Evolutionary conservation across 768 basidiomycete species (phyloP).

Genomic region (Pulveroboletus frians): DNA sequence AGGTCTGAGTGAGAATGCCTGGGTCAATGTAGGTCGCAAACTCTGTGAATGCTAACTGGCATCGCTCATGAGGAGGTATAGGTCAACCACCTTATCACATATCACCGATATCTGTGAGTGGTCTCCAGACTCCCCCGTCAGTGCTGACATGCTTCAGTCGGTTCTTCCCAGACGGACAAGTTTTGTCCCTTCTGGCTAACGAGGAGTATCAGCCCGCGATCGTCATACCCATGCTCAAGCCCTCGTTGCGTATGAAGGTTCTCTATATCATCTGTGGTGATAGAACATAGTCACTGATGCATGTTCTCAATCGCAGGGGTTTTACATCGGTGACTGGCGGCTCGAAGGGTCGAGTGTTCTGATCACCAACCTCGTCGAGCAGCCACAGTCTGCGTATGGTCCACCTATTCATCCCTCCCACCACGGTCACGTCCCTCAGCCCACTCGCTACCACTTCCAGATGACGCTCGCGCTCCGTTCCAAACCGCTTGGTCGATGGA

Average conservation of each 20-base stretch:
- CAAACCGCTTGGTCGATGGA: constrained; percentile 75
- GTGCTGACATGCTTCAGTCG: constrained; percentile 44
- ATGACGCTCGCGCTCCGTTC: constrained; percentile 72
- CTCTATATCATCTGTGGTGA: not conserved
- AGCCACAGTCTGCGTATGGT: constrained; percentile 2
- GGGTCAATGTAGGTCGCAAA: constrained; percentile 67
- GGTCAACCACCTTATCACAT: constrained; percentile 84
- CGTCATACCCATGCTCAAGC: constrained; percentile 72
- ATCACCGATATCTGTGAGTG: constrained; percentile 83
- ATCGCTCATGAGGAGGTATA: constrained; percentile 25
- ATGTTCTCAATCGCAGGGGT: constrained; percentile 44
- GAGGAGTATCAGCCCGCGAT: constrained; percentile 68
- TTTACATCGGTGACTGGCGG: constrained; percentile 67
- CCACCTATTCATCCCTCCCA: constrained; percentile 6
- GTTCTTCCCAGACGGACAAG: constrained; percentile 82
- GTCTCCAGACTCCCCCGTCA: not conserved
- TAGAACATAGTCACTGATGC: not conserved
- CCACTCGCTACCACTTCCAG: constrained; percentile 57
- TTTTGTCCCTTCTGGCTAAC: constrained; percentile 79
- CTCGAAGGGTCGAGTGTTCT: constrained; percentile 57
- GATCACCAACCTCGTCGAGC: constrained; percentile 60
- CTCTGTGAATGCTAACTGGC: not conserved
- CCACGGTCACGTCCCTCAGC: constrained; percentile 9
- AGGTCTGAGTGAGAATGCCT: constrained; percentile 77
- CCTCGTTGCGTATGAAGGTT: constrained; percentile 75